Conservation (phyloP, 768 basidiomycete species). For the Obba rivulosa region DNA sequence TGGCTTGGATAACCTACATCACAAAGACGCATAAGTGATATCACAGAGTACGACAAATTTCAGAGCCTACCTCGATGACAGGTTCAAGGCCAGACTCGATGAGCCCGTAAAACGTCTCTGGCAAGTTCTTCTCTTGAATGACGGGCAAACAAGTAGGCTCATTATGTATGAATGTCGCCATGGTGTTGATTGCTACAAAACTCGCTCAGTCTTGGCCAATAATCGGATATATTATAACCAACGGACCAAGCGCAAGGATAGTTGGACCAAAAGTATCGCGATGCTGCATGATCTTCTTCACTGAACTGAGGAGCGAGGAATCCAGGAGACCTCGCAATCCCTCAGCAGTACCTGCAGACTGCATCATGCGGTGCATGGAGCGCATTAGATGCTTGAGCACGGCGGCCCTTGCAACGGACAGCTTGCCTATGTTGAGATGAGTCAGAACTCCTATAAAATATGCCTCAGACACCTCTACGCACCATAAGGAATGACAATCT, state of each 20-base stretch:
- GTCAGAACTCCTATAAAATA: slow-evolving; percentile 1
- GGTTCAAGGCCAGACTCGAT: slow-evolving; percentile 84
- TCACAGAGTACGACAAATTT: background rate
- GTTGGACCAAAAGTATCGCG: slow-evolving; percentile 81
- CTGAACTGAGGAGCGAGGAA: slow-evolving; percentile 73
- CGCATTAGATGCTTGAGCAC: slow-evolving; percentile 89
- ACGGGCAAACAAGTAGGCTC: slow-evolving; percentile 92
- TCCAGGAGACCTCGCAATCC: slow-evolving; percentile 94
- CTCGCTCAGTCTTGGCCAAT: background rate
- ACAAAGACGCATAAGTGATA: background rate
- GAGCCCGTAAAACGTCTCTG: slow-evolving; percentile 82
- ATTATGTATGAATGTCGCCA: slow-evolving; percentile 97
- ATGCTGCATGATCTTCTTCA: slow-evolving; percentile 85
- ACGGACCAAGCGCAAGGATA: slow-evolving; percentile 77
- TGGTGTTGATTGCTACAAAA: slow-evolving; percentile 78
- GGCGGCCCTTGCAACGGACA: slow-evolving; percentile 69
- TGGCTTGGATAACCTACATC: slow-evolving; percentile 77
- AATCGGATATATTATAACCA: background rate
- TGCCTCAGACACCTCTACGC: slow-evolving; percentile 12
- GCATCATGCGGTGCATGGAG: slow-evolving; percentile 97
- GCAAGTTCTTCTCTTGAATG: slow-evolving; percentile 88
- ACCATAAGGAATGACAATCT: slow-evolving; percentile 52
- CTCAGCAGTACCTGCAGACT: slow-evolving; percentile 89
- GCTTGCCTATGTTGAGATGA: slow-evolving; percentile 42
- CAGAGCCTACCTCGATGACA: slow-evolving; percentile 74